Evolutionary conservation across 1,284 basidiomycete genomes (phyloP).

Genomic region (Pseudozyma pruni): DNA sequence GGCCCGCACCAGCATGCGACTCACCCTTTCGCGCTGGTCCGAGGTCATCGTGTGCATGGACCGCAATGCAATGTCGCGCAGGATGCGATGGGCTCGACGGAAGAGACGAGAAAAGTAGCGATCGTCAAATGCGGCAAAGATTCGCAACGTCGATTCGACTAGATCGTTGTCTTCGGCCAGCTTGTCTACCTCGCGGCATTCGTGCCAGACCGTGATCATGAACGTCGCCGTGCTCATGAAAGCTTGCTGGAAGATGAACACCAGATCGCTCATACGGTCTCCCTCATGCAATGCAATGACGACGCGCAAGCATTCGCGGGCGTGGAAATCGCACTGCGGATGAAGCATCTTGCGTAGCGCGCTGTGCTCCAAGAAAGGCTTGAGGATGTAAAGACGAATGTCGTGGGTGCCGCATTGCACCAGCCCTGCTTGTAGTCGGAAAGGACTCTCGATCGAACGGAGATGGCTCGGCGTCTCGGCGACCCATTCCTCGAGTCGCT

Average conservation of each 20-base stretch:
- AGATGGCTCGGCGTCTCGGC: conserved; percentile 48
- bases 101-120: conserved; percentile 49
- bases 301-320: conserved; percentile 49
- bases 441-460: conserved; percentile 42
- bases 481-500: conserved; percentile 57
- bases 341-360: conserved; percentile 56
- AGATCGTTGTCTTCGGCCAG: conserved; percentile 53
- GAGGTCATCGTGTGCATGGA: conserved; percentile 49
- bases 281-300: conserved; percentile 55
- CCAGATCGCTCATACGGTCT: conserved; percentile 42
- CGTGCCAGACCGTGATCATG: conserved; percentile 64
- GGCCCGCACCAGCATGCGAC: conserved; percentile 41
- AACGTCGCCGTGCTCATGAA: conserved; percentile 61
- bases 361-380: conserved; percentile 56
- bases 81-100: conserved; percentile 44
- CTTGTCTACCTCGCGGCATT: conserved; percentile 35
- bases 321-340: conserved; percentile 55
- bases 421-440: conserved; percentile 48
- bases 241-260: conserved; percentile 59
- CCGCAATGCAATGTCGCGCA: conserved; percentile 47
- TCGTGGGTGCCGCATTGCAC: conserved; percentile 55
- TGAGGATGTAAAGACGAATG: conserved; percentile 60
- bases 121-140: conserved; percentile 52
- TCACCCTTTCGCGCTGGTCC: conserved; percentile 50
- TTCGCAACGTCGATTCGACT: conserved; percentile 53